A percentile compares a stretch with the other conserved stretches of the same genome.
Evolutionary conservation across 345 rosid genomes (phyloP).

Genomic region (Noccaea bulbosa): DNA sequence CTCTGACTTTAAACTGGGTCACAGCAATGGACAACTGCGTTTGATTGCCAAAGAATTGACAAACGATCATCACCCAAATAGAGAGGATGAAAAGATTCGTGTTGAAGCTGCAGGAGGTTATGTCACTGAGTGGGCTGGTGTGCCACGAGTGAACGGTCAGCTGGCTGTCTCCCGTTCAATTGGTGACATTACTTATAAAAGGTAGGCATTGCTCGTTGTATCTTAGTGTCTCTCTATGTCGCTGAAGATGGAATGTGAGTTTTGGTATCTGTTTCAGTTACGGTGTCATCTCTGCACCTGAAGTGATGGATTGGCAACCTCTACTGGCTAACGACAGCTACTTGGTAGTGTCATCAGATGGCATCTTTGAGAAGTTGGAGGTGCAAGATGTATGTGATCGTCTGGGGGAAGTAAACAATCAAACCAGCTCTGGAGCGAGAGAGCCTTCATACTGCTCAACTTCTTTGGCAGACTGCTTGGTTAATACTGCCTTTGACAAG

Average conservation of each 20-base stretch:
- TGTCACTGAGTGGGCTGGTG: conserved; percentile 78
- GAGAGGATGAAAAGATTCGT: conserved; percentile 86
- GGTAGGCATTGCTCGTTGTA: conserved; percentile 27
- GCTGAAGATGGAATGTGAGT: conserved; percentile 15
- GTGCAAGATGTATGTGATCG: conserved; percentile 82
- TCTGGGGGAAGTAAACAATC: conserved; percentile 61
- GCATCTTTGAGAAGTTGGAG: conserved; percentile 80
- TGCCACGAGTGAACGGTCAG: conserved; percentile 86
- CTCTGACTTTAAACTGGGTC: conserved; percentile 49
- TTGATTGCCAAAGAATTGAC: conserved; percentile 74
- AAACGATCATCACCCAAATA: conserved; percentile 84
- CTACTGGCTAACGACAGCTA: conserved; percentile 73
- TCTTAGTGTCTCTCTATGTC: conserved; percentile 14
- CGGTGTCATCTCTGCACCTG: conserved; percentile 90
- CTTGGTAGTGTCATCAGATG: conserved; percentile 95
- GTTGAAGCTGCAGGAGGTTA: conserved; percentile 94
- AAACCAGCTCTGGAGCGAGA: conserved; percentile 48
- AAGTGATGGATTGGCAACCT: conserved; percentile 83
- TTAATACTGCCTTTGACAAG: conserved; percentile 65
- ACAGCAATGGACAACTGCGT: conserved; percentile 57
- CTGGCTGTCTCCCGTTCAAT: conserved; percentile 89
- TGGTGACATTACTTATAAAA: conserved; percentile 61
- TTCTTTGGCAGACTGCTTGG: conserved; percentile 85
- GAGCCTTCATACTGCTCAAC: conserved; percentile 64
- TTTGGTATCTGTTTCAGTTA: conserved; percentile 49